Evolutionary conservation across 306 rosid species (phyloP).

Genomic region (Erythrophleum fordii): DNA sequence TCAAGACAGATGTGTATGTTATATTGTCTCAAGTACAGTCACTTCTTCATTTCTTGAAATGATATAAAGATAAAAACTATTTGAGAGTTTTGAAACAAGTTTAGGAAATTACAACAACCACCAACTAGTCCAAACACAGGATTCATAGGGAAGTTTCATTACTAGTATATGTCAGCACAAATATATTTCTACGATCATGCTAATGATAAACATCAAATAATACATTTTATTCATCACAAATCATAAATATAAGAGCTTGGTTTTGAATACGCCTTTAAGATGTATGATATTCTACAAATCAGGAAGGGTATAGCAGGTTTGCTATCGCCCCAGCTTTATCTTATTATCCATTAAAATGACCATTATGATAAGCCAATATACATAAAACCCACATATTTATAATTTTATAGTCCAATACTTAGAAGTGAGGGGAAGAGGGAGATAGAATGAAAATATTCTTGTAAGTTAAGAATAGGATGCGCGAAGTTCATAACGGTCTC

Average conservation of each 20-base stretch:
- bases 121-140: conserved; percentile 2
- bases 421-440: not conserved
- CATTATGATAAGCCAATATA: not conserved
- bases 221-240: conserved; percentile 11
- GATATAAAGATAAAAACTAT: not conserved
- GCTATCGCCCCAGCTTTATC: conserved; percentile 17
- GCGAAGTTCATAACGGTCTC: not conserved
- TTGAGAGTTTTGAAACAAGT: not conserved
- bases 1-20: conserved; percentile 16
- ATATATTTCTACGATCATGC: not conserved
- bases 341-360: not conserved
- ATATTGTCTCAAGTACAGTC: conserved; percentile 3
- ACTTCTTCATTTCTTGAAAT: conserved; percentile 20
- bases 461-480: conserved; percentile 2
- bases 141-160: conserved; percentile 1
- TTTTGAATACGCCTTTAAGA: conserved; percentile 10
- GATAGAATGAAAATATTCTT: not conserved
- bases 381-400: conserved; percentile 15
- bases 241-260: not conserved
- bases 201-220: conserved; percentile 15
- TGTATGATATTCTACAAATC: conserved; percentile 17
- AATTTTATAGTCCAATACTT: conserved; percentile 21
- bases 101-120: conserved; percentile 22
- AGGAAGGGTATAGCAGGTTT: not conserved
- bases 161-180: conserved; percentile 6